Evolutionary conservation across 2,329 filamentous ascomycete species (phyloP).

Genomic region (Botryotinia globosa): DNA sequence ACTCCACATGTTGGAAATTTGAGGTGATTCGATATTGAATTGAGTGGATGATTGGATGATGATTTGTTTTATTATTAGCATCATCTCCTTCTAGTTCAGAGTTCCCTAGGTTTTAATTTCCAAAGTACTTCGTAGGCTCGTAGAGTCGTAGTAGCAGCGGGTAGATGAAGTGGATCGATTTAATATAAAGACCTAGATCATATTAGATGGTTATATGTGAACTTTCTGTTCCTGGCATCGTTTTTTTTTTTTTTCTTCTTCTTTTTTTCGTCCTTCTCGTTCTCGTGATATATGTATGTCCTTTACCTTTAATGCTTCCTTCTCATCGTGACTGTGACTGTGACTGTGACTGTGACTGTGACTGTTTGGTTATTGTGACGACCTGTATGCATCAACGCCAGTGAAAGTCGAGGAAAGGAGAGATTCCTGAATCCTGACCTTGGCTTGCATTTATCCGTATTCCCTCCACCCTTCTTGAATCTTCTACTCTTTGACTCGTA

Average conservation of each 20-base stretch:
- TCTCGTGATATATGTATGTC: not conserved
- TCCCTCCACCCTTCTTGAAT: not conserved
- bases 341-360: too few species aligned
- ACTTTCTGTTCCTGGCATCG: not conserved
- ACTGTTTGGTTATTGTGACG: not conserved
- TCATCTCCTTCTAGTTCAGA: not conserved
- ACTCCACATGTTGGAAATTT: not conserved
- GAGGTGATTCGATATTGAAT: not conserved
- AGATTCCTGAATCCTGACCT: not conserved
- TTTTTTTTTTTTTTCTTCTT: not conserved
- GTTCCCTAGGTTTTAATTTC: not conserved
- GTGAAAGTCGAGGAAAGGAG: not conserved
- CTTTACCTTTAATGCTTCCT: not conserved
- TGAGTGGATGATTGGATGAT: not conserved
- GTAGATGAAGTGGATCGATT: not conserved
- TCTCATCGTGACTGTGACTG: not conserved
- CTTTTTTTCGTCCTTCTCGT: not conserved
- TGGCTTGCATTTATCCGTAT: not conserved
- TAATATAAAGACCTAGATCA: not conserved
- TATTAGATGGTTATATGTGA: not conserved
- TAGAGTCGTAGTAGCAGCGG: not conserved
- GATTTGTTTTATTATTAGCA: constrained; percentile 7
- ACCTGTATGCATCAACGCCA: not conserved
- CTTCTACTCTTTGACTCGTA: not conserved
- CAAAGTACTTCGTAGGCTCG: too few species aligned